Evolutionary conservation across 345 rosid genomes (phyloP), one percentile per base, ranked within the genome.

Genomic region (Acer negundo): DNA sequence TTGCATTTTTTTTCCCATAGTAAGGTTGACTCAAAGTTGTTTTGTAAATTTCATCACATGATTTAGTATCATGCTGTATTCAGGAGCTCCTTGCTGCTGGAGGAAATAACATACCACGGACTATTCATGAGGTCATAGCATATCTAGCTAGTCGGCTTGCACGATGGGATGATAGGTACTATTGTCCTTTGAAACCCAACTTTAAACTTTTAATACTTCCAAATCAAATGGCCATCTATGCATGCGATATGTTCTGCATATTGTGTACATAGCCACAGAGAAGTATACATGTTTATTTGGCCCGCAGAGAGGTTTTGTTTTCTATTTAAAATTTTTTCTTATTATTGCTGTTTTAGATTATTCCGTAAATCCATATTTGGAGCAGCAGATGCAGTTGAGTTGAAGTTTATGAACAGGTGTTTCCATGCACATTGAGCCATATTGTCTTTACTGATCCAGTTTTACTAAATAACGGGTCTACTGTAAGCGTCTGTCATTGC

Each of bases 371-470:
- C 83, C 55, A 76, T 87, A 76, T 89, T 91, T 61, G 94, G 91
- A 20, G 92, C 84, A 68, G 94, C 94, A 1, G 92, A 91, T 77
- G 92, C 87, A 79, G 79, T 87, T 42, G 94, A 91, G 76, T 78
- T 91, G 85, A 91, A 82, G 89, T 91, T 91, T 79, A 87, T 89
- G 94, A 83, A 91, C 84, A 86, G 89, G 94, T 91, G 67, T 73
- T 74, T 69, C 38, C 31, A 19, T 64, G 58, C 66, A 62, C 20
- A 53, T 79, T 77, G 10, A 35, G 71, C 42, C 20, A 22, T 72
- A 23, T 73, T 26, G 2, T 70, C 13, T 73, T 62, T 44, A 56
- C 22, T 19, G 31, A 28, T 75, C 46, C 4, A 69, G 22, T 44
- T 53, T 42, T 17, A n/a, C 26, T 51, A 53, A 49, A 7, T 74